Base-by-base conservation (phyloP, 768 basidiomycete genomes). In the Mrakia gelida region DNA sequence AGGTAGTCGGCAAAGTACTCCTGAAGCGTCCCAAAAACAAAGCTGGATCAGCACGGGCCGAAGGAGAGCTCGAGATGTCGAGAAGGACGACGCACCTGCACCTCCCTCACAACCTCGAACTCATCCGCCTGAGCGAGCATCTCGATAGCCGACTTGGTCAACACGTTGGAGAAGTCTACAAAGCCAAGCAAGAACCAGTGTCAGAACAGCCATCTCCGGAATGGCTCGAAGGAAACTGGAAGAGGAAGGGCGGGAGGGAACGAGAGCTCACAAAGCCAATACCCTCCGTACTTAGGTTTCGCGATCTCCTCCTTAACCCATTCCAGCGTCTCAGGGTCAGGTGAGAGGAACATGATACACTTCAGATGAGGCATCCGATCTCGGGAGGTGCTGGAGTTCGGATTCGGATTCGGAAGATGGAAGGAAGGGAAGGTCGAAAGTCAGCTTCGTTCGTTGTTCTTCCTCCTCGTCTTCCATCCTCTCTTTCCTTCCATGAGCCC, bases 1-100 rank as follows among this genome's bases (percentile, higher is more conserved):
- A 93, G 89, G 81, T 95, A 98, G 84, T 99, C 97, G 80, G 94
- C 95, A 84, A 98, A 99, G 86, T 94, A 94, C 89, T 99, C 97
- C 95, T 86, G 78, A 62, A 38, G 78, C 23, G 38, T 9, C 26
- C 5, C 30, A 41, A 30, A 16, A 26, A 26, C 3, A 38, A 15
- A 52, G 6, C 9, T 18, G 38, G 56, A 65, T 77, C 77, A 49
- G 16, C 75, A n/a, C 26, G 49, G n/a, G 63, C 56, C 75, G 54
- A 68, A 77, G 56, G 43, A 49, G 62, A 73, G 70, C 68, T 43
- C 8, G 62, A 67, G 49, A 15, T 38, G 38, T 38, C 52, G 52
- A 38, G 49, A 65, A 28, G 52, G 56, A 3, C 11, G 45, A 80
- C 88, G 78, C 82, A 95, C 95, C 89, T 99, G 97, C 1, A 99